A percentile compares a stretch with the other conserved stretches of the same genome.
Evolutionary conservation across 1,284 basidiomycete genomes (phyloP).

Genomic region (Tilletiaria anomala): DNA sequence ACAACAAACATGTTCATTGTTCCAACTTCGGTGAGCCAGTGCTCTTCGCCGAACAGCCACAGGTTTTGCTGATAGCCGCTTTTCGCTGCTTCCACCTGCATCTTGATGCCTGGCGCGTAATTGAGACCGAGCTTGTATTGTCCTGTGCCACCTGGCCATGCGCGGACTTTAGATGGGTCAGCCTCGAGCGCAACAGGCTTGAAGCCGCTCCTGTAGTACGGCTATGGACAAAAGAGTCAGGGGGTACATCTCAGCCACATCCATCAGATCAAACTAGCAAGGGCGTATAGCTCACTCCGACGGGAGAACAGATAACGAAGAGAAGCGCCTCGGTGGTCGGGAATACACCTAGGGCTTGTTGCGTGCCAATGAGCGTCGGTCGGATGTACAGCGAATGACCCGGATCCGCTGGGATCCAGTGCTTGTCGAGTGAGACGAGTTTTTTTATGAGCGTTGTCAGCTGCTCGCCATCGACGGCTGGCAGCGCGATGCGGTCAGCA

Average conservation of each 20-base stretch:
- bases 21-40: slow-evolving; percentile 46
- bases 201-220: slow-evolving; percentile 88
- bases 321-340: slow-evolving; percentile 62
- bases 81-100: slow-evolving; percentile 68
- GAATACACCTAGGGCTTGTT: slow-evolving; percentile 70
- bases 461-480: slow-evolving; percentile 66
- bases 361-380: slow-evolving; percentile 78
- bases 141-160: slow-evolving; percentile 37
- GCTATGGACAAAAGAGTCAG: too few species aligned
- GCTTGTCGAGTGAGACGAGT: slow-evolving; percentile 68
- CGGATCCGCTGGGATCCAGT: slow-evolving; percentile 80
- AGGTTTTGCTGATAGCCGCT: slow-evolving; percentile 86
- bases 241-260: too few species aligned
- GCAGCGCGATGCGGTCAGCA: slow-evolving; percentile 54
- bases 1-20: slow-evolving; percentile 95
- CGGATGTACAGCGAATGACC: slow-evolving; percentile 80
- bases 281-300: slow-evolving; percentile 10
- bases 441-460: slow-evolving; percentile 74
- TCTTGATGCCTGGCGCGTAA: slow-evolving; percentile 41
- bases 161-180: slow-evolving; percentile 64
- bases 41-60: slow-evolving; percentile 56
- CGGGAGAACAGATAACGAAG: slow-evolving; percentile 23
- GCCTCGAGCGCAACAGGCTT: slow-evolving; percentile 87
- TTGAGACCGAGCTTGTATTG: slow-evolving; percentile 37
- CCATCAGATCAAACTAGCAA: too few species aligned